phyloP scores from a whole-genome alignment of 2,329 filamentous ascomycete species.

The Colletotrichum sojae region DNA sequence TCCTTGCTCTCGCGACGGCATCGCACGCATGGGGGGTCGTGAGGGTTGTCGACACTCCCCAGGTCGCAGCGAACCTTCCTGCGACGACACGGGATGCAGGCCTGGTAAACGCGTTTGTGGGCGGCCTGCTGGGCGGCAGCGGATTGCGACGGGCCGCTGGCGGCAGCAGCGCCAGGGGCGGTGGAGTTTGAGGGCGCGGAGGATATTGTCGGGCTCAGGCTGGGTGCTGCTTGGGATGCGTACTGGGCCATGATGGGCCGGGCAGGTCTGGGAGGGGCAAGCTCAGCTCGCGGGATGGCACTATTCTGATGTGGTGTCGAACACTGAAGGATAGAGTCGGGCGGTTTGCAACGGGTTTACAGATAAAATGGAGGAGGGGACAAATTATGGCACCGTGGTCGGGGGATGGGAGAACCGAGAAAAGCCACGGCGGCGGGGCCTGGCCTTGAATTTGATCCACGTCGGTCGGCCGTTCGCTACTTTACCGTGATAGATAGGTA shows the following conservation, averaged over 20 bases:
- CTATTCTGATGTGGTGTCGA: constrained; percentile 36
- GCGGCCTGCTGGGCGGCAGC: constrained; percentile 38
- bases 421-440: constrained; percentile 38
- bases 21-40: constrained; percentile 93
- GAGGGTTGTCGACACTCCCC: constrained; percentile 89
- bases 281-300: constrained; percentile 37
- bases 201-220: constrained; percentile 38
- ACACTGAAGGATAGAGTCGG: constrained; percentile 41
- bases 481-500: too few relatives aligned
- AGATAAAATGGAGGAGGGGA: constrained; percentile 42
- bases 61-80: constrained; percentile 75
- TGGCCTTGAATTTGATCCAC: constrained; percentile 32
- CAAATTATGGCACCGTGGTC: constrained; percentile 12
- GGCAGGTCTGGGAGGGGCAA: constrained; percentile 10
- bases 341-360: constrained; percentile 51
- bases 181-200: constrained; percentile 36
- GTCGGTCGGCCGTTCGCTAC: not conserved
- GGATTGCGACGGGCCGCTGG: constrained; percentile 17
- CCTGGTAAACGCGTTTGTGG: constrained; percentile 75
- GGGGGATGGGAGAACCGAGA: constrained; percentile 35
- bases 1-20: constrained; percentile 96
- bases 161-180: constrained; percentile 20
- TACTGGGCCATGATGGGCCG: constrained; percentile 47
- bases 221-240: constrained; percentile 39
- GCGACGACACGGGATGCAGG: constrained; percentile 73